These are phyloP conservation scores for Backusella circina DNA, from an alignment of 192 early-diverging fungal genomes.

Conservation along the genomic window DNA sequence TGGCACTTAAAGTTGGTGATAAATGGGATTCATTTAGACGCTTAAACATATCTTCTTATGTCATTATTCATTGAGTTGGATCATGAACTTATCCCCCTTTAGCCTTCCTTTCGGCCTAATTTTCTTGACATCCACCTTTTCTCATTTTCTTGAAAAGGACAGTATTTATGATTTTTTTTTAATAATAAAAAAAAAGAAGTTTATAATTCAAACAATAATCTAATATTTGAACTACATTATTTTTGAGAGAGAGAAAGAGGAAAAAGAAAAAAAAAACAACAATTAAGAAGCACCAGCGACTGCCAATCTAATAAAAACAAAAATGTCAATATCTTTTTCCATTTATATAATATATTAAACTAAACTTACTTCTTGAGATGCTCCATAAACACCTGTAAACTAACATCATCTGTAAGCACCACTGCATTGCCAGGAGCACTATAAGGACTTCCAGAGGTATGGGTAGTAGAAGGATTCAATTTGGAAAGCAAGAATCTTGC, in stretches of 20 bases:
- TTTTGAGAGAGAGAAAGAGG: neutral
- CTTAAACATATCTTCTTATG: too few relatives aligned
- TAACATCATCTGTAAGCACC: conserved; percentile 98
- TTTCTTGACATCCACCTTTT: too few relatives aligned
- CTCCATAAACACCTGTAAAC: conserved; percentile 95
- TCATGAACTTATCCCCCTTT: too few relatives aligned
- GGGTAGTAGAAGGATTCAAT: conserved; percentile 96
- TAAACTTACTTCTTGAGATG: conserved; percentile 76
- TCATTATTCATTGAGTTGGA: too few relatives aligned
- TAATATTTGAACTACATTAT: neutral
- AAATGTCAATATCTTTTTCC: neutral
- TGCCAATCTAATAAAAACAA: neutral
- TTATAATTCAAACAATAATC: neutral
- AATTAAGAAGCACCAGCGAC: conserved; percentile 2
- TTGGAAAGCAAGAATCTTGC: conserved; percentile 97
- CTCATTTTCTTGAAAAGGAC: too few relatives aligned
- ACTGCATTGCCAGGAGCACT: conserved; percentile 73
- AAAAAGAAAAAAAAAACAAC: neutral
- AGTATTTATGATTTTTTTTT: neutral
- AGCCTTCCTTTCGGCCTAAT: too few relatives aligned
- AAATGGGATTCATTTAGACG: too few relatives aligned
- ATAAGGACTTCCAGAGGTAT: conserved; percentile 71
- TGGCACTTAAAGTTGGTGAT: too few relatives aligned
- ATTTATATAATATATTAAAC: neutral
- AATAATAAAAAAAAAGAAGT: neutral